These are phyloP conservation scores for Aspergillus fumigatus DNA, from an alignment of 2,329 filamentous ascomycete species.

Conservation along the genomic window DNA sequence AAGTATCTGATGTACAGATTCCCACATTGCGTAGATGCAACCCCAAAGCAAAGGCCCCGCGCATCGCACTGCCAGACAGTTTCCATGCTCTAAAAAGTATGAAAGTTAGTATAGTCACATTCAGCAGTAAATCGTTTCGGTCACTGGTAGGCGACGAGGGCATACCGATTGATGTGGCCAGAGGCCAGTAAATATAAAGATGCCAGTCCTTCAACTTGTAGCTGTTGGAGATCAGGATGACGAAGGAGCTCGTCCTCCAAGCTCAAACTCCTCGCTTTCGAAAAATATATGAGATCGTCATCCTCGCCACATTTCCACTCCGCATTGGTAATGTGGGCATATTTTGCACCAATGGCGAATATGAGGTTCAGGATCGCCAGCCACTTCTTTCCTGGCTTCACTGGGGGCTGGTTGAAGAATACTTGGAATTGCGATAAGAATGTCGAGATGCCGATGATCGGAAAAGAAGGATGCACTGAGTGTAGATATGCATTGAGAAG, in stretches of 20 bases:
- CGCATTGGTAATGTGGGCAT: constrained; percentile 34
- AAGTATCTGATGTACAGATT: constrained; percentile 31
- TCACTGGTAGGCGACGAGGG: background rate
- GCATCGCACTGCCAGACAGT: constrained; percentile 37
- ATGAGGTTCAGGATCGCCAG: constrained; percentile 43
- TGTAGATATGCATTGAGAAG: constrained; percentile 40
- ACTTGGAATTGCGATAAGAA: constrained; percentile 41
- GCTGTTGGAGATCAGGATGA: constrained; percentile 40
- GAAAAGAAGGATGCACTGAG: constrained; percentile 43
- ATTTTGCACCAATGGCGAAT: constrained; percentile 41
- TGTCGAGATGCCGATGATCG: constrained; percentile 38
- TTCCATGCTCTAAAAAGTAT: constrained; percentile 37
- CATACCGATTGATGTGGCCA: constrained; percentile 42
- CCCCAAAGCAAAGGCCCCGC: constrained; percentile 38
- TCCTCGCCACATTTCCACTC: constrained; percentile 35
- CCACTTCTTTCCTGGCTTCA: constrained; percentile 38
- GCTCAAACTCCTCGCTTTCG: constrained; percentile 35
- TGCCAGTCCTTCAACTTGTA: constrained; percentile 41
- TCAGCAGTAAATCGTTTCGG: background rate
- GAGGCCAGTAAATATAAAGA: constrained; percentile 39
- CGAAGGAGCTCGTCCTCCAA: constrained; percentile 38
- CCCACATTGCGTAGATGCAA: constrained; percentile 41
- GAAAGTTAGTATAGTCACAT: constrained; percentile 1
- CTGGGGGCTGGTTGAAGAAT: constrained; percentile 30
- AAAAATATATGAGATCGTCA: constrained; percentile 39